Evolutionary conservation across 2,329 filamentous ascomycete species (phyloP), one percentile per base, ranked within the genome.

Genomic region (Neonectria magnoliae): DNA sequence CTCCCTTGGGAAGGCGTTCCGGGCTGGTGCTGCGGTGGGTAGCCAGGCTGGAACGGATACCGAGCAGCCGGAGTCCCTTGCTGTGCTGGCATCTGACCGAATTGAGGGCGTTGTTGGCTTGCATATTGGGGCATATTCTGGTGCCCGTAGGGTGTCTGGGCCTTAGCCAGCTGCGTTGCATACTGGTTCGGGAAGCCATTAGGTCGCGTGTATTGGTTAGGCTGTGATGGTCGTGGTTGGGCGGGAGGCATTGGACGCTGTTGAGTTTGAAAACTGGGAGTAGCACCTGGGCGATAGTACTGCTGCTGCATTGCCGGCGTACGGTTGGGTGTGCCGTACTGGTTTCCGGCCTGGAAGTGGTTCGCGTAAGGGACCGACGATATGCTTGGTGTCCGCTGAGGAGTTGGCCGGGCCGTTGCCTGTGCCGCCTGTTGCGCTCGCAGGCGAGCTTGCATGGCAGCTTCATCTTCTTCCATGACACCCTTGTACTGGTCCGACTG

Each of bases 401-500:
- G 74, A 51, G 77, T 76, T 60, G 79, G 81, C 71, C 78, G 79
- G 51, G 73, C 67, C 65, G 65, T 72, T 62, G 72, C 71, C 73
- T 82, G 73, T 55, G 77, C 77, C 38, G 74, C 75, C 53, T 80
- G 77, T 42, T 76, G 75, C 48, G 81, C 81, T 57, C 81, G 77
- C 36, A 83, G 72, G 44, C 86, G 83, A 48, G 84, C 82, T 47
- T 87, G 86, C 33, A 85, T 77, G 44, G 86, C 87, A 42, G 84
- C 84, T 68, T 93, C 91, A 70, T 97, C 93, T 71, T 95, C 93
- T 71, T 97, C 93, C 88, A 97, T 90, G 4, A 91, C 88, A 5
- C 94, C 94, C 67, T 87, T 87, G 77, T 92, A 92, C 73, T 93
- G 89, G 56, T 91, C 89, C 7, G 86, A 89, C 65, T 92, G 88